Conservation (phyloP, 352 stramenopile species). For the Pilasporangium apinafurcum region DNA sequence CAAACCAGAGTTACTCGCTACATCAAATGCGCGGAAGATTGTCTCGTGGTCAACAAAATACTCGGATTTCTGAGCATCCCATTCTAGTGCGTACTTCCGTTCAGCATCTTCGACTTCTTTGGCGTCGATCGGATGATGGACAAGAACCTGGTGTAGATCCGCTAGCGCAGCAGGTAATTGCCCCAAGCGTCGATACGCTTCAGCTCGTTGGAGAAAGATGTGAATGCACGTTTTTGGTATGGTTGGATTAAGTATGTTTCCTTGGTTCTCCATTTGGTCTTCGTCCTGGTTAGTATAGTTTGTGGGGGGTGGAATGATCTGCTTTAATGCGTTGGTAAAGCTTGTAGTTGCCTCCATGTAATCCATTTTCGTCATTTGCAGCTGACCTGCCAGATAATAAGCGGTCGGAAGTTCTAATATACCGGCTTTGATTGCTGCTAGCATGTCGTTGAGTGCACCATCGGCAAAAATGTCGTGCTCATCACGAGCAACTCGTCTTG, state of each 20-base stretch:
- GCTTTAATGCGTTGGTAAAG: conserved; percentile 34
- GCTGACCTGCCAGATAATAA: conserved; percentile 25
- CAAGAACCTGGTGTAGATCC: conserved; percentile 31
- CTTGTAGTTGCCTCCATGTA: conserved; percentile 24
- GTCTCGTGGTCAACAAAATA: conserved; percentile 47
- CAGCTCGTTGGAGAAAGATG: conserved; percentile 33
- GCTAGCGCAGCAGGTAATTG: conserved; percentile 36
- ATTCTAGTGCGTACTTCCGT: conserved; percentile 13
- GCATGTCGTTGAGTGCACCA: conserved; percentile 25
- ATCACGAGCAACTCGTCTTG: conserved; percentile 3
- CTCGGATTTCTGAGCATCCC: conserved; percentile 33
- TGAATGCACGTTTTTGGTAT: conserved; percentile 10
- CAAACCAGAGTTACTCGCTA: conserved; percentile 25
- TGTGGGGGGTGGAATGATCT: conserved; percentile 6
- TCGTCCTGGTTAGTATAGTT: not conserved
- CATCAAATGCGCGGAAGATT: conserved; percentile 43
- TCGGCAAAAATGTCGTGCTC: conserved; percentile 5
- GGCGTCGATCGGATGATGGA: conserved; percentile 13
- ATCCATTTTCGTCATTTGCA: conserved; percentile 23
- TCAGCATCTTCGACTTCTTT: conserved; percentile 8
- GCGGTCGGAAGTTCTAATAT: conserved; percentile 21
- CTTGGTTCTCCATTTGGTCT: conserved; percentile 8
- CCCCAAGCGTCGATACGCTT: conserved; percentile 34
- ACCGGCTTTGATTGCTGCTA: conserved; percentile 11
- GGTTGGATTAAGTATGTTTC: conserved; percentile 1